Evolutionary conservation across 257 asterid species (phyloP).

Genomic region (Phtheirospermum japonicum): DNA sequence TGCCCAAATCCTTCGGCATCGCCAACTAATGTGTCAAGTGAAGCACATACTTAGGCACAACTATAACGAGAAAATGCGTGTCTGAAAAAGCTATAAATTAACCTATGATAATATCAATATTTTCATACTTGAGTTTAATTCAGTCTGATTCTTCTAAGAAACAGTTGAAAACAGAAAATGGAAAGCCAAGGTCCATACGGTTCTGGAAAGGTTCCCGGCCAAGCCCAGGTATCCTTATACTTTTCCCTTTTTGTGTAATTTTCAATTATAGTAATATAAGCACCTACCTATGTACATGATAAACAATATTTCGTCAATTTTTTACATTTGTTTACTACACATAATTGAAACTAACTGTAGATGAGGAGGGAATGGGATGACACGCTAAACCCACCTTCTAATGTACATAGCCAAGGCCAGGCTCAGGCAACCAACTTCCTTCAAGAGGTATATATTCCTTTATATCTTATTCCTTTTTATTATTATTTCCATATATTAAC

Average conservation of each 20-base stretch:
- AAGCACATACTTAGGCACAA: no score
- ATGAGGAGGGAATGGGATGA: slow-evolving; percentile 46
- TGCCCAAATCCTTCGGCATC: no score
- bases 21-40: no score
- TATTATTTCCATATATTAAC: background rate
- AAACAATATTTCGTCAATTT: no score
- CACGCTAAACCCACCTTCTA: slow-evolving; percentile 31
- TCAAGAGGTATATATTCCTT: slow-evolving; percentile 46
- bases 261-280: no score
- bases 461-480: background rate
- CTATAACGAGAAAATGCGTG: no score
- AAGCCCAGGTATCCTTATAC: slow-evolving; percentile 49
- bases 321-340: no score
- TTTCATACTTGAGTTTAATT: background rate
- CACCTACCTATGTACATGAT: no score
- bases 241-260: no score
- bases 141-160: background rate
- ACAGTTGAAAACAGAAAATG: slow-evolving; percentile 34
- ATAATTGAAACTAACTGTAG: slow-evolving; percentile 30
- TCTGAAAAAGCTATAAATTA: no score
- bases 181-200: slow-evolving; percentile 40
- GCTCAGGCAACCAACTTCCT: slow-evolving; percentile 39
- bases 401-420: slow-evolving; percentile 25
- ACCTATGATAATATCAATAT: no score
- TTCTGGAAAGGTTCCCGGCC: slow-evolving; percentile 38